phyloP scores from a whole-genome alignment of 2,329 filamentous ascomycete genomes.

The Colletotrichum tamarilloi region DNA sequence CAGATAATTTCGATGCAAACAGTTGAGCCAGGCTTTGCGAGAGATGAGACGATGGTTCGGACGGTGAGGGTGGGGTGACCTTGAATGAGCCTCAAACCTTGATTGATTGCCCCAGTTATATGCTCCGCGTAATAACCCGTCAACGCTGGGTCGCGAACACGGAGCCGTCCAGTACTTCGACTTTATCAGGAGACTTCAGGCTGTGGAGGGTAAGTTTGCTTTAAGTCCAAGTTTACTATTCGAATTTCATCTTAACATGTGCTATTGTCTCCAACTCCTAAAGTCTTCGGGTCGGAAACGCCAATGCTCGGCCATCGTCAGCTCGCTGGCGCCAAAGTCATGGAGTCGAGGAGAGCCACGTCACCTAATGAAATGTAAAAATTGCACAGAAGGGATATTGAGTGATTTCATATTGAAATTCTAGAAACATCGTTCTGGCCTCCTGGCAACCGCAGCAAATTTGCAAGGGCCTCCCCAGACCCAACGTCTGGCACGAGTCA shows the following conservation, averaged over 20 bases:
- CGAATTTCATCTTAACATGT: background rate
- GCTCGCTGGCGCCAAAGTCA: background rate
- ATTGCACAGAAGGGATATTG: background rate
- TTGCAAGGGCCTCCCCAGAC: slow-evolving; percentile 2
- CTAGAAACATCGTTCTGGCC: background rate
- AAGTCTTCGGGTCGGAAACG: background rate
- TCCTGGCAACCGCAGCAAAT: background rate
- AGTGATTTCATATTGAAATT: slow-evolving; percentile 1
- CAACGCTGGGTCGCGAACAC: no score
- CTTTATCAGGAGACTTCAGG: background rate
- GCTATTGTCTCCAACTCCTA: background rate
- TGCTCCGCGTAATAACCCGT: background rate
- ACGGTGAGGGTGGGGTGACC: background rate
- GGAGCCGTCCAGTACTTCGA: background rate
- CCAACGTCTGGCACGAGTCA: slow-evolving; percentile 12
- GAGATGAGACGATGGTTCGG: background rate
- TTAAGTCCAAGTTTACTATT: background rate
- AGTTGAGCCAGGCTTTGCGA: no score
- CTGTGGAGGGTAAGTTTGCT: no score
- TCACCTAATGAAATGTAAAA: background rate
- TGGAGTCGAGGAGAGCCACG: background rate
- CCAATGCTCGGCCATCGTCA: background rate
- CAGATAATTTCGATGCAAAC: no score
- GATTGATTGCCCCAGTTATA: background rate
- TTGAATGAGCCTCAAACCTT: background rate